Conservation (phyloP, 2,329 filamentous ascomycete species). For the Penicillium sp. region DNA sequence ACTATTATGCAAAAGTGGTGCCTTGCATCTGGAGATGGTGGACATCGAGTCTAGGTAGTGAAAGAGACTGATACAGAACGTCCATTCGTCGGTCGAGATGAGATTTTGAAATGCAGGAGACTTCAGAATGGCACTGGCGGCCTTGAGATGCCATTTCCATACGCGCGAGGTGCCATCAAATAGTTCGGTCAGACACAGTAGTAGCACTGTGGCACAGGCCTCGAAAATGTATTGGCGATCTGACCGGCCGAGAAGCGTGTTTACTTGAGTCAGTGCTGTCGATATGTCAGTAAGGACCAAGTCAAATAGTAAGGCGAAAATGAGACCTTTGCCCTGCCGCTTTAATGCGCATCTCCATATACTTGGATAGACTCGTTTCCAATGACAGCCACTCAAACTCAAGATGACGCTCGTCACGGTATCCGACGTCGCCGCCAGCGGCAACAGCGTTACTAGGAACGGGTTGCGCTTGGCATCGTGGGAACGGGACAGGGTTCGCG, state of each 20-base stretch:
- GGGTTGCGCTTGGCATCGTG: conserved; percentile 23
- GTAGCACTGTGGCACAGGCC: conserved; percentile 41
- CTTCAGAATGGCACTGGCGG: conserved; percentile 41
- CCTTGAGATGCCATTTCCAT: conserved; percentile 46
- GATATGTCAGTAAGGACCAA: neutral
- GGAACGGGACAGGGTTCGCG: conserved; percentile 24
- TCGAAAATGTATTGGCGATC: conserved; percentile 36
- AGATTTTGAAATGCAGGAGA: conserved; percentile 31
- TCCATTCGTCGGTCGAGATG: conserved; percentile 25
- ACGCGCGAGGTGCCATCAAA: conserved; percentile 44
- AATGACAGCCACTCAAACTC: conserved; percentile 29
- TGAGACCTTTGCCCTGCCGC: conserved; percentile 25
- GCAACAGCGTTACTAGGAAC: conserved; percentile 25
- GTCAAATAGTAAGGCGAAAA: neutral
- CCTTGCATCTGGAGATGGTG: conserved; percentile 31
- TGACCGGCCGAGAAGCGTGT: conserved; percentile 15
- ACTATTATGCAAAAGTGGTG: conserved; percentile 21
- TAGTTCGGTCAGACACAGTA: conserved; percentile 46
- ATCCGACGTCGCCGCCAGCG: conserved; percentile 26
- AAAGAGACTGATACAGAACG: conserved; percentile 43
- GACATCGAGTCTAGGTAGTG: conserved; percentile 33
- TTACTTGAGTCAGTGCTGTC: conserved; percentile 25
- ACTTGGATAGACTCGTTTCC: conserved; percentile 27
- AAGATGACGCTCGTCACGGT: conserved; percentile 28
- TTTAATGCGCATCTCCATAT: conserved; percentile 27